Percentiles rank a stretch among this genome's conserved stretches.
These are phyloP conservation scores for Cyphellophora attinorum DNA, from an alignment of 2,329 filamentous ascomycete species.

Conservation along the genomic window DNA sequence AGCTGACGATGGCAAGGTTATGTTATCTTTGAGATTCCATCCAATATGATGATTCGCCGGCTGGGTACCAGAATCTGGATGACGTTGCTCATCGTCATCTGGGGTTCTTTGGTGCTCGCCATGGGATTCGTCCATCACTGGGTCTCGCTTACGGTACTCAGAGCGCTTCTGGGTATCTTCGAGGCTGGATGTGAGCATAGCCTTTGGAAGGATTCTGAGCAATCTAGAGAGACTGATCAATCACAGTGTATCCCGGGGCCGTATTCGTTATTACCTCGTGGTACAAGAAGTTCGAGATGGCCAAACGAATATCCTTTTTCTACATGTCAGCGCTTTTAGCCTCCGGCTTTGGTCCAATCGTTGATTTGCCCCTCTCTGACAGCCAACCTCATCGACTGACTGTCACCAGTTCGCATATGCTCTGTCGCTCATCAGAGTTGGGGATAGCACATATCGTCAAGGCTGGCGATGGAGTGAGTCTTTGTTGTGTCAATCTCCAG, in stretches of 20 bases:
- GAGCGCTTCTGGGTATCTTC: conserved; percentile 47
- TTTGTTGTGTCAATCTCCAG: background rate
- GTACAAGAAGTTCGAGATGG: conserved; percentile 21
- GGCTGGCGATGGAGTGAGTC: conserved; percentile 3
- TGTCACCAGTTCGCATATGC: conserved; percentile 33
- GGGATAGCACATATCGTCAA: conserved; percentile 5
- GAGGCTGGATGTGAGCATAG: conserved; percentile 42
- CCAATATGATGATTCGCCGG: conserved; percentile 24
- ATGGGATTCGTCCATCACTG: conserved; percentile 21
- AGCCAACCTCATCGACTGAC: no score
- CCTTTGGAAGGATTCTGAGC: background rate
- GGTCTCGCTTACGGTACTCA: conserved; percentile 16
- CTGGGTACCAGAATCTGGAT: conserved; percentile 27
- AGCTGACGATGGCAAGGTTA: conserved; percentile 9
- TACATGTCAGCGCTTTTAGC: conserved; percentile 39
- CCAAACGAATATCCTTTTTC: conserved; percentile 33
- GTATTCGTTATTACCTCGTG: conserved; percentile 9
- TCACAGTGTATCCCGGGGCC: conserved; percentile 56
- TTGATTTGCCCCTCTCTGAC: no score
- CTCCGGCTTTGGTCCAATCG: conserved; percentile 37
- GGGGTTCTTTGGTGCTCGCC: conserved; percentile 18
- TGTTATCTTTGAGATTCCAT: conserved; percentile 13
- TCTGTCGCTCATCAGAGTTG: conserved; percentile 24
- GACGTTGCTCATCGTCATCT: conserved; percentile 21
- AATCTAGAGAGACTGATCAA: background rate